Evolutionary conservation across 202 grass and related monocot species (phyloP), one percentile per base, ranked within the genome.

Genomic region (Panicum hallii): DNA sequence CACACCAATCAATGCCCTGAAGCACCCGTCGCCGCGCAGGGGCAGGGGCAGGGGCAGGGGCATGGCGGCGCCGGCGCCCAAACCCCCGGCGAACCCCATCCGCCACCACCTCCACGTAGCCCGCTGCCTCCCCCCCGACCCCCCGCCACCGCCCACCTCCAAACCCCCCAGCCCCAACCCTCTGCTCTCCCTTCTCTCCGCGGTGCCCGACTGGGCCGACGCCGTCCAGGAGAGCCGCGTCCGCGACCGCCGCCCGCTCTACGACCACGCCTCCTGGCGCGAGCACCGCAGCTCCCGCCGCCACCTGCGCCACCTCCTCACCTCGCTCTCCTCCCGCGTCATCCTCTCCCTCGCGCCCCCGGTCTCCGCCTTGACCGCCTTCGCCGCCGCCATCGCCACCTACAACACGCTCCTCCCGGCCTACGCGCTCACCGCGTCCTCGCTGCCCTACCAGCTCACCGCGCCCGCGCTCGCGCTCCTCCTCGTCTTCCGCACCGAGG

Each of bases 401-500:
- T 95, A 91, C 85, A 99, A 99, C 75, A 92, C 93, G 23, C 91
- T 94, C 83, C 55, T 92, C 38, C 93, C 96, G 0, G 88, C 46
- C 45, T 75, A 88, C 67, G 79, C 90, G 34, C 70, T 98, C 78
- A 91, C 73, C 40, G 81, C 96, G 1, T 99, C 96, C 1, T 17
- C 96, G 0, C 86, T 99, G 4, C 93, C 96, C 4, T 99, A 94
- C 83, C 89, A 94, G 90, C 91, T 99, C 83, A 95, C 88, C 0
- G 96, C 93, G 0, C 96, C 96, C 2, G 93, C 96, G 6, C 89
- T 99, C 65, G 96, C 96, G 7, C 88, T 99, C 48, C 85, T 99
- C 78, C 90, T 99, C 20, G 96, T 99, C 63, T 99, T 99, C 85
- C 85, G 96, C 81, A 99, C 96, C 3, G 96, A 99, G 91, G 96